A percentile compares a stretch with the other conserved stretches of the same genome.
Conservation (phyloP, 2,329 filamentous ascomycete genomes). For the Ceratocystis eucalypticola region DNA sequence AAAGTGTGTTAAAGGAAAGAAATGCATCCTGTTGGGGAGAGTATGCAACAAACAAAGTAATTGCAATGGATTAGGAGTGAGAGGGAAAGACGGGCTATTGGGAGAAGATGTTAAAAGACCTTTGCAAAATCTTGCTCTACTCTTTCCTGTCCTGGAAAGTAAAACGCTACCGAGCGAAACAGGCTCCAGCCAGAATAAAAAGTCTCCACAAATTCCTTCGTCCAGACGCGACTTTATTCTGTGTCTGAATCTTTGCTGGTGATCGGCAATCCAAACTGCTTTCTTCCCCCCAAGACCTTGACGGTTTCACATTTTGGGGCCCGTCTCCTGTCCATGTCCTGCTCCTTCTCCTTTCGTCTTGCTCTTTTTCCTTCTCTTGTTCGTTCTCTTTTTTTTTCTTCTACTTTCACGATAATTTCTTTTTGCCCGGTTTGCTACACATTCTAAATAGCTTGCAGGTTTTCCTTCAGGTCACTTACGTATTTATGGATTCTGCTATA, state of each 20-base stretch:
- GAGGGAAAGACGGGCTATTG: no score
- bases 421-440: neutral
- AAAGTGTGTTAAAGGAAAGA: no score
- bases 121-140: no score
- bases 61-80: no score
- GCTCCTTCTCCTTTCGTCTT: neutral
- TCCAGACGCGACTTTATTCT: neutral
- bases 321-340: neutral
- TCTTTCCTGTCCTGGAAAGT: no score
- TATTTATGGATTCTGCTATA: neutral
- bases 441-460: neutral
- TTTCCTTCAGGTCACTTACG: neutral
- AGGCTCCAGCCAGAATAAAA: neutral
- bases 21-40: no score
- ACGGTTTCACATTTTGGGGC: conserved; percentile 9
- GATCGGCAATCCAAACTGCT: neutral
- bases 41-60: no score
- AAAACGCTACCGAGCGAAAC: no score
- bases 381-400: neutral
- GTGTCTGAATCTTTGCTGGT: neutral
- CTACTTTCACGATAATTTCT: neutral
- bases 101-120: no score
- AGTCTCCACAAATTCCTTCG: neutral
- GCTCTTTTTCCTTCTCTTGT: neutral
- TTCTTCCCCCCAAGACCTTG: neutral